Percentiles rank a stretch among this genome's conserved stretches.
phyloP scores from a whole-genome alignment of 1,139 yeast genomes.

The Protomyces macrosporus region DNA sequence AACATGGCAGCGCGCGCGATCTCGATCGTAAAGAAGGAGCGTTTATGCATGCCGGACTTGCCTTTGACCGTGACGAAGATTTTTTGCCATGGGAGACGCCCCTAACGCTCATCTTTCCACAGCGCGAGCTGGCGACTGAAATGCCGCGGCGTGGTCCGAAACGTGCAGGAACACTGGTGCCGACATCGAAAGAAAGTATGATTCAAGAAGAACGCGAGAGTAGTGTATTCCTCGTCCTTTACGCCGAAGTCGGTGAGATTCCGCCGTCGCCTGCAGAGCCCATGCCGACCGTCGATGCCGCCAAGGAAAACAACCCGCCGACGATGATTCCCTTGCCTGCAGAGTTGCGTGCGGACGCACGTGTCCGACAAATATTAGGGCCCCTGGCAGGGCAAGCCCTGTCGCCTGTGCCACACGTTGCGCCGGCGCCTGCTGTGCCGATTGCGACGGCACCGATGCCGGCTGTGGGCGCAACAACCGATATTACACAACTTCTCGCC shows the following conservation, averaged over 20 bases:
- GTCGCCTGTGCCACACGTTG: neutral
- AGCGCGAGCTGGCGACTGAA: neutral
- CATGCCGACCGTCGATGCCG: neutral
- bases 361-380: constrained; percentile 6
- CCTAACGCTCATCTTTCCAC: neutral
- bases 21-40: constrained; percentile 36
- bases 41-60: constrained; percentile 36
- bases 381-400: neutral
- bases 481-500: neutral
- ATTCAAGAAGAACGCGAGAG: neutral
- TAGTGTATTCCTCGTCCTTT: neutral
- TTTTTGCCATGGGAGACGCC: constrained; percentile 31
- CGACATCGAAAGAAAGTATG: neutral
- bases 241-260: neutral
- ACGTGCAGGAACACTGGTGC: constrained; percentile 9
- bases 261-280: constrained; percentile 22
- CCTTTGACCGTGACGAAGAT: constrained; percentile 34
- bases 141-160: constrained; percentile 8
- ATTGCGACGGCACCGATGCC: neutral
- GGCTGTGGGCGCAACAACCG: neutral
- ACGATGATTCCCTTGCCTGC: constrained; percentile 16
- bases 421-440: neutral
- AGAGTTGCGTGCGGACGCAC: constrained; percentile 15
- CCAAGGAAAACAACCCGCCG: neutral
- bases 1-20: constrained; percentile 33